Evolutionary conservation across 306 rosid species (phyloP), one percentile per base, ranked within the genome.

Genomic region (Cucumis cinereus): DNA sequence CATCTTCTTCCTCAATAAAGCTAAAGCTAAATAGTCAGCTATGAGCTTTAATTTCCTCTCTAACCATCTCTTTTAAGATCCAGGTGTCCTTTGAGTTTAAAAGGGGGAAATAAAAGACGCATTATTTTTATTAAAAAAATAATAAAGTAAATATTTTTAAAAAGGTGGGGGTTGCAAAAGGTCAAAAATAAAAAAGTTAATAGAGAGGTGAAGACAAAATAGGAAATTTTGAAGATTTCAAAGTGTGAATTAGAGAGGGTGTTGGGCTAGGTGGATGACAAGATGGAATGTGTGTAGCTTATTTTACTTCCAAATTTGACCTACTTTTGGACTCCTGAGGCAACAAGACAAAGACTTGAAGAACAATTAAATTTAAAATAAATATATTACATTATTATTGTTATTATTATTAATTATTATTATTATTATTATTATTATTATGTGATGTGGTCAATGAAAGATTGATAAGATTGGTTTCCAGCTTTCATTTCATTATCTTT

Each of bases 401-500:
- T 61, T 28, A 2, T 60, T 60, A 14, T 59, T 6, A 7, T 62
- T 36, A 2, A 38, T 38, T 7, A 38, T 38, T 40, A 59, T 60
- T 60, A 35, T 63, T 63, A 33, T 35, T 62, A 17, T 17, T 1
- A n/a, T 20, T 38, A 4, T 20, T 50, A 17, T 63, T 38, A 36
- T 64, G 55, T 50, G 17, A 11, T 40, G 36, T 45, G 56, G 75
- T 69, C 74, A 68, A 67, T 67, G 53, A 67, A 67, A 68, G 74
- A 41, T 68, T 41, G 74, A 68, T 68, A 20, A 67, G 73, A 67
- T 69, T 69, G 57, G 56, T 45, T 69, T 69, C 75, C 75, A 69
- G 75, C 75, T 67, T 67, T 67, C 73, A 67, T 69, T 69, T 69
- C 75, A 69, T 45, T 45, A 69, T 45, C 74, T 43, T 69, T 45